phyloP scores from a whole-genome alignment of 2,329 filamentous ascomycete species.

The Scedosporium boydii region DNA sequence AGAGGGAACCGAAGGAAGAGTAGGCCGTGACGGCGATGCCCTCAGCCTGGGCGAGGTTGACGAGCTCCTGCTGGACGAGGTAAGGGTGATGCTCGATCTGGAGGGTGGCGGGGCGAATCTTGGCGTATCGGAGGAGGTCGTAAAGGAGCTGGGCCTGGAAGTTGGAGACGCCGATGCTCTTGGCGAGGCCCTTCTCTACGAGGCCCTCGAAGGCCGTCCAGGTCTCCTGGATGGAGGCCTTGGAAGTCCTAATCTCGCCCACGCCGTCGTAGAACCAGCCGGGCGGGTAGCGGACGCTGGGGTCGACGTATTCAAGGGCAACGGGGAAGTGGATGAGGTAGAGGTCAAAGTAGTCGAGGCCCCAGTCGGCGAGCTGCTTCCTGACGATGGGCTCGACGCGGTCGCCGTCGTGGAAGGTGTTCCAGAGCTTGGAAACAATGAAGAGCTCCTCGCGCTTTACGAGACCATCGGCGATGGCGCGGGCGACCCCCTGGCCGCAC shows the following conservation, averaged over 20 bases:
- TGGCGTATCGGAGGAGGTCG: slow-evolving; percentile 70
- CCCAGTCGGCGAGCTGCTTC: slow-evolving; percentile 74
- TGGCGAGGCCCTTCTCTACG: slow-evolving; percentile 57
- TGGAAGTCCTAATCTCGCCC: slow-evolving; percentile 51
- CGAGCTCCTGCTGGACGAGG: slow-evolving; percentile 63
- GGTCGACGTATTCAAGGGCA: slow-evolving; percentile 77
- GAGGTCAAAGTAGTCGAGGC: slow-evolving; percentile 81
- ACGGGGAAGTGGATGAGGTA: slow-evolving; percentile 88
- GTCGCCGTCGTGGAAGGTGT: slow-evolving; percentile 77
- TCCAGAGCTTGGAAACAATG: slow-evolving; percentile 90
- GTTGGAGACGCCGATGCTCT: slow-evolving; percentile 74
- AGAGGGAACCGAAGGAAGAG: slow-evolving; percentile 72
- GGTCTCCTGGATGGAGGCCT: slow-evolving; percentile 68
- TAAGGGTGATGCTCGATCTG: slow-evolving; percentile 91
- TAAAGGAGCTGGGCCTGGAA: slow-evolving; percentile 71
- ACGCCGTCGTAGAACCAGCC: slow-evolving; percentile 62
- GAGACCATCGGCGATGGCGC: slow-evolving; percentile 67
- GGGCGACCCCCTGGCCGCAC: slow-evolving; percentile 64
- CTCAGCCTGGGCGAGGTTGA: slow-evolving; percentile 60
- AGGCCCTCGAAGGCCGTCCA: slow-evolving; percentile 74
- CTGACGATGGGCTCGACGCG: slow-evolving; percentile 65
- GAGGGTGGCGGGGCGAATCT: slow-evolving; percentile 63
- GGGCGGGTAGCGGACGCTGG: slow-evolving; percentile 67
- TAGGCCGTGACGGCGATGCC: slow-evolving; percentile 72
- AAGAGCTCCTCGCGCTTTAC: slow-evolving; percentile 69